Base-by-base conservation (phyloP, 2,329 filamentous ascomycete genomes). In the Allantophomopsis lycopodina region DNA sequence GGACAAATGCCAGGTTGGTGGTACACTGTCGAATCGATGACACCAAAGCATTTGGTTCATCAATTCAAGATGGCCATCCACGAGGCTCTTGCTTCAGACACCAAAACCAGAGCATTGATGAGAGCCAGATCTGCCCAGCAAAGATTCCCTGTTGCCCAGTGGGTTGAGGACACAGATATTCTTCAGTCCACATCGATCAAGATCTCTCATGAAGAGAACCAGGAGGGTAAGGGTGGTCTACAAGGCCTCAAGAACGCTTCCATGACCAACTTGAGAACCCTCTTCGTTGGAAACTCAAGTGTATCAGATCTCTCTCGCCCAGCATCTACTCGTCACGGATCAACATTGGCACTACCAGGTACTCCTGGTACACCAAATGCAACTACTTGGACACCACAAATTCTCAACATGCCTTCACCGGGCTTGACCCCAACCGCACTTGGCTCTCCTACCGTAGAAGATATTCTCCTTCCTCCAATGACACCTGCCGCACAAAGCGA, bases 1-100 rank as follows among this genome's bases (percentile, higher is more conserved):
- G 74, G 76, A 10, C 71, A 77, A 50, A 79, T 80, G 75, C 76
- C 76, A n/a, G 76, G 76, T 13, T 79, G 75, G 69, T 80, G 76
- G 76, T 80, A 72, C 53, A 79, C 75, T 0, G 71, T 80, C 41
- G 76, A 80, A 53, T 77, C 73, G 1, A 74, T 67, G 11, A 71
- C 71, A 2, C 76, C 74, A 1, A 65, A 66, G 38, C 76, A 80
- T 58, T 58, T 79, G 34, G 61, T 79, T 41, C 68, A 71, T 33
- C 76, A 80, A 51, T 79, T 80, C 61, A 74, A 71, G 53, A 62
- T 66, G 44, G 72, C 76, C 10, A 78, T 80, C 44, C 60, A 69
- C n/a, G 65, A 65, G 34, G 76, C 76, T 1, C 54, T 80, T 40
- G 68, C 62, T 41, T 76, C 73, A 2, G 71, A 70, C 46, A 58